Base-by-base conservation (phyloP, 2,329 filamentous ascomycete species). In the Epichloe coenophiala region DNA sequence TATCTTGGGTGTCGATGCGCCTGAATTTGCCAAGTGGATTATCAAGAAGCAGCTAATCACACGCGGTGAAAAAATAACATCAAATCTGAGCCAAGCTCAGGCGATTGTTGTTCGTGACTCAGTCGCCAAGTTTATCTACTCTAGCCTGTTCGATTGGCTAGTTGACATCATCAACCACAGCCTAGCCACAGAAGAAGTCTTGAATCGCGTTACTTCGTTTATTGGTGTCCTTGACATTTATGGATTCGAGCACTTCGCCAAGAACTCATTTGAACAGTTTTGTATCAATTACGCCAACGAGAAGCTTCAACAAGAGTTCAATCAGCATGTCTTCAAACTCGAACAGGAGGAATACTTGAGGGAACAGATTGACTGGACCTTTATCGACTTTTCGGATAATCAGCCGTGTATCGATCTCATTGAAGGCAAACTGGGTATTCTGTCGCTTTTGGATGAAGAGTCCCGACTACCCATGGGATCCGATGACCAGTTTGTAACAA, bases 221-320 rank as follows among this genome's bases (percentile, higher is more conserved):
- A 98, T 98, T 61, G 93, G 93, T 67, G 93, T 98, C 45, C 79
- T 98, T 56, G 93, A 98, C 87, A 98, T 98, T 59, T 97, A 97
- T 68, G 91, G 91, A 56, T 98, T 98, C 63, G 93, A 98, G 68
- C 93, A 97, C 70, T 98, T 98, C 63, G 91, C 93, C 55, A 97
- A 96, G 75, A 98, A 98, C 72, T 98, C 93, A 1, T 98, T 98
- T 61, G 93, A 98, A 67, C 93, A 98, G 67, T 98, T 98, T 70
- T 98, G 93, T 71, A 98, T 98, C 78, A 98, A 98, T 70, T 98
- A 98, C 63, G 93, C 93, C 69, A 98, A 98, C 68, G 93, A 98
- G 70, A 98, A 98, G 71, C 74, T 98, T 50, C 93, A 98, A 66
- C 93, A 98, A 67, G 91, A 97, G 66, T 98, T 98, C 75, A 98